These are phyloP conservation scores for Zygoascus ofunaensis DNA, from an alignment of 805 yeast species.

Conservation along the genomic window DNA sequence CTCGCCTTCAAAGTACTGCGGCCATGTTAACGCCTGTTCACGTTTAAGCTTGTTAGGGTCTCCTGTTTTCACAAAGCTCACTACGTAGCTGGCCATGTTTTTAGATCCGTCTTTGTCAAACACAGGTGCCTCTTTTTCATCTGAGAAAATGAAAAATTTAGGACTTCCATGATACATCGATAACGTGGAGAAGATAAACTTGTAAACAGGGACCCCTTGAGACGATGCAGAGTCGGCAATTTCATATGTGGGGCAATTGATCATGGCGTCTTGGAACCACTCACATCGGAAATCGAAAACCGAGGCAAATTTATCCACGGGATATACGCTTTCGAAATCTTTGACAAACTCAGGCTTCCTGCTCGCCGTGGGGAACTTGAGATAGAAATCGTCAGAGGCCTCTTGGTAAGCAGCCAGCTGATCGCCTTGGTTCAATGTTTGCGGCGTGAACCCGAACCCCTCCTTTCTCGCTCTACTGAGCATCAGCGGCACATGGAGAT, in stretches of 20 bases:
- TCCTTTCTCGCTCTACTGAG: constrained; percentile 7
- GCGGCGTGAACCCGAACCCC: constrained; percentile 9
- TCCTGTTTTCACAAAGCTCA: constrained; percentile 6
- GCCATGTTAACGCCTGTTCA: constrained; percentile 2
- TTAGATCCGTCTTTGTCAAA: constrained; percentile 1
- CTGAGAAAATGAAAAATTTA: constrained; percentile 5
- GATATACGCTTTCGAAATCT: constrained; percentile 2
- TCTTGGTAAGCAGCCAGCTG: constrained; percentile 4
- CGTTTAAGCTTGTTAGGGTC: constrained; percentile 5
- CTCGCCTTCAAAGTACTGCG: neutral
- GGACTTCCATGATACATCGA: constrained; percentile 9
- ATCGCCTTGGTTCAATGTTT: neutral
- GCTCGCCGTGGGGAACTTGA: constrained; percentile 3
- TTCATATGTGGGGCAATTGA: constrained; percentile 12
- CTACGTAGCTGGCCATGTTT: constrained; percentile 1
- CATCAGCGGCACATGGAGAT: constrained; percentile 10
- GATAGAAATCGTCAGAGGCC: constrained; percentile 1
- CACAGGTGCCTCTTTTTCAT: constrained; percentile 1
- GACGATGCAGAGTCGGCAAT: constrained; percentile 8
- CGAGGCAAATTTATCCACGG: constrained; percentile 3
- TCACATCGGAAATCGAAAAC: constrained; percentile 7
- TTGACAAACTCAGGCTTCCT: neutral
- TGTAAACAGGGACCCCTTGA: constrained; percentile 8
- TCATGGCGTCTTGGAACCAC: constrained; percentile 11
- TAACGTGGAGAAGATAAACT: constrained; percentile 9